Conservation (phyloP, 2,329 filamentous ascomycete genomes). For the Ophiostoma populinum region DNA sequence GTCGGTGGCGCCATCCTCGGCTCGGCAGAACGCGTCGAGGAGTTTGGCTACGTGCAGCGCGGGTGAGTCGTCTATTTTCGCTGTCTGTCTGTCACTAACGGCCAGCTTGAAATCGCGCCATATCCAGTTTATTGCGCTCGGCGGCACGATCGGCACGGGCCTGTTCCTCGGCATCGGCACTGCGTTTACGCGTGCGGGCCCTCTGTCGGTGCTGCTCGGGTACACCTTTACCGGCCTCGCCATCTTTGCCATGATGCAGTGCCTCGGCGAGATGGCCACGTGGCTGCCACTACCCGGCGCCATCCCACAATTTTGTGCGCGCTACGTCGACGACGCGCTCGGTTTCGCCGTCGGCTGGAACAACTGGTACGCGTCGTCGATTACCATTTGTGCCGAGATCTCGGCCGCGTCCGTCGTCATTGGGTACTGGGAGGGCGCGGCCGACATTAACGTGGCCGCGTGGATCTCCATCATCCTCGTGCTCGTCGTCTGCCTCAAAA, state of each 20-base stretch:
- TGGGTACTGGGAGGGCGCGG: slow-evolving; percentile 23
- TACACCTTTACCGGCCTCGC: slow-evolving; percentile 27
- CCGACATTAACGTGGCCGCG: slow-evolving; percentile 13
- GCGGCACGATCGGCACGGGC: slow-evolving; percentile 30
- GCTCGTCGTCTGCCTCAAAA: slow-evolving; percentile 27
- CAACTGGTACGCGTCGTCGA: slow-evolving; percentile 33
- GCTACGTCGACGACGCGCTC: slow-evolving; percentile 29
- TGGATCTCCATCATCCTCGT: slow-evolving; percentile 36
- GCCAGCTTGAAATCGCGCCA: slow-evolving; percentile 24
- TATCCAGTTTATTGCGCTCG: slow-evolving; percentile 29
- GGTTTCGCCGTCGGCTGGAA: slow-evolving; percentile 34
- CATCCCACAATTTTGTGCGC: slow-evolving; percentile 29
- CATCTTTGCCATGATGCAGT: slow-evolving; percentile 23
- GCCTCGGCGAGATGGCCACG: slow-evolving; percentile 40
- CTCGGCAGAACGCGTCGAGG: slow-evolving; percentile 5
- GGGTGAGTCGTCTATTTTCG: too few relatives aligned
- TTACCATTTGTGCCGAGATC: slow-evolving; percentile 27
- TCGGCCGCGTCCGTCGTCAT: slow-evolving; percentile 28
- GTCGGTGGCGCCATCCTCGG: slow-evolving; percentile 7
- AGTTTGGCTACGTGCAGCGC: slow-evolving; percentile 11
- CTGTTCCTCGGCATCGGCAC: slow-evolving; percentile 30
- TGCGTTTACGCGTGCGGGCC: slow-evolving; percentile 26
- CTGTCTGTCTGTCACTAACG: too few relatives aligned
- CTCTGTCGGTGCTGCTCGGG: slow-evolving; percentile 24
- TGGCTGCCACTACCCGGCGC: slow-evolving; percentile 42